Conservation (phyloP, 495 filamentous ascomycete genomes). For the Penicillium coffeae region DNA sequence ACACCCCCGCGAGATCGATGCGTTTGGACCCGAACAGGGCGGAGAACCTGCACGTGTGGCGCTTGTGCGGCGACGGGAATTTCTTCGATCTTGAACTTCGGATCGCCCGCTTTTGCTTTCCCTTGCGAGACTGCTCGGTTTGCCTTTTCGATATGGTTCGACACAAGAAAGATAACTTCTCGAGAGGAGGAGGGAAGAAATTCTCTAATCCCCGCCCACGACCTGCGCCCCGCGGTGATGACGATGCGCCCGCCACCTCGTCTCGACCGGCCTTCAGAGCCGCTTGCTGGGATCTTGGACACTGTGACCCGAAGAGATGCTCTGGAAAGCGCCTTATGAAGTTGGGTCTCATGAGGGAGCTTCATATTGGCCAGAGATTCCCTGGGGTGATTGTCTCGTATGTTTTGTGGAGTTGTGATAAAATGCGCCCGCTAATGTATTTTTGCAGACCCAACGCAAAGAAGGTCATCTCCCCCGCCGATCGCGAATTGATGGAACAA, state of each 20-base stretch:
- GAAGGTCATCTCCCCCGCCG: constrained; percentile 72
- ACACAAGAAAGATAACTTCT: constrained; percentile 88
- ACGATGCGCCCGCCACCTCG: constrained; percentile 27
- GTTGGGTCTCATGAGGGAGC: constrained; percentile 87
- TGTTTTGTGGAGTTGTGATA: constrained; percentile 15
- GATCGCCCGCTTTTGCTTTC: not conserved
- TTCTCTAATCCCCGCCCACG: constrained; percentile 48
- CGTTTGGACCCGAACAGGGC: constrained; percentile 19
- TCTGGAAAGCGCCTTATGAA: constrained; percentile 92
- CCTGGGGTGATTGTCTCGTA: constrained; percentile 86
- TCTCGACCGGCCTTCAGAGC: constrained; percentile 73
- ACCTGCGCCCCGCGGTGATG: constrained; percentile 42
- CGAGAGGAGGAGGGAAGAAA: constrained; percentile 66
- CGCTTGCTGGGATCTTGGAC: constrained; percentile 95
- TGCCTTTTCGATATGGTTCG: constrained; percentile 67
- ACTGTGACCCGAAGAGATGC: constrained; percentile 96
- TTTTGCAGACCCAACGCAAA: constrained; percentile 77
- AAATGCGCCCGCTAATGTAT: constrained; percentile 10
- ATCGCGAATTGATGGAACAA: constrained; percentile 74
- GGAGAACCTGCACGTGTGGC: constrained; percentile 32
- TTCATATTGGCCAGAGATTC: constrained; percentile 86
- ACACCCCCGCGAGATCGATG: constrained; percentile 14
- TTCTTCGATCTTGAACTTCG: constrained; percentile 14
- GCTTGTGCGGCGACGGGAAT: constrained; percentile 17
- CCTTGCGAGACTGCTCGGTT: not conserved